Evolutionary conservation across 306 rosid genomes (phyloP).

Genomic region (Abrus pulchellus): DNA sequence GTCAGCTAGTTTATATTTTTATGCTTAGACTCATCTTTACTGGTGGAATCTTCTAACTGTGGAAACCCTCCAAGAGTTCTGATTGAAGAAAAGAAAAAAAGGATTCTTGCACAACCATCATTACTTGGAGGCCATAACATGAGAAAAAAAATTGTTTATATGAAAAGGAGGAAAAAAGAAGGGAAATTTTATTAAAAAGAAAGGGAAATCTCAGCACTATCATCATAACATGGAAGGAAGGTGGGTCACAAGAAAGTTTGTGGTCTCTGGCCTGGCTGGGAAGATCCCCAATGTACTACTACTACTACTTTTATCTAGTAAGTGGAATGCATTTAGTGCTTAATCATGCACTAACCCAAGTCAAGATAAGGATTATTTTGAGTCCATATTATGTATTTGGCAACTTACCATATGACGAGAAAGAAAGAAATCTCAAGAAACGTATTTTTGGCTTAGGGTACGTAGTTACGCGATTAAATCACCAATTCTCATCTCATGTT

Average conservation of each 20-base stretch:
- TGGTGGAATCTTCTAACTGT: conserved; percentile 79
- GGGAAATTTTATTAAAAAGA: background rate
- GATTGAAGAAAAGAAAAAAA: conserved; percentile 52
- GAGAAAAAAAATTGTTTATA: background rate
- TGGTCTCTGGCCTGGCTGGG: conserved; percentile 56
- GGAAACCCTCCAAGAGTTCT: conserved; percentile 50
- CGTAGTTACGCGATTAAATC: background rate
- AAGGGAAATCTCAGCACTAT: conserved; percentile 40
- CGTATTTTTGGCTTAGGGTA: background rate
- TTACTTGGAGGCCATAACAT: conserved; percentile 52
- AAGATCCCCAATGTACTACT: conserved; percentile 51
- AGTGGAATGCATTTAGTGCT: conserved; percentile 54
- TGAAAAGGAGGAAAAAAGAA: conserved; percentile 26
- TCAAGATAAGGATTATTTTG: conserved; percentile 31
- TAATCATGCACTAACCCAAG: conserved; percentile 39
- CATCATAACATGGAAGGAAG: conserved; percentile 62
- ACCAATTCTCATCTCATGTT: background rate
- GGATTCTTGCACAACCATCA: conserved; percentile 59
- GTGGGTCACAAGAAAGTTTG: conserved; percentile 58
- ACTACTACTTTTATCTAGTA: conserved; percentile 41
- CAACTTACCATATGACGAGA: background rate
- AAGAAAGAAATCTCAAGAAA: background rate
- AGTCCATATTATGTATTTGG: conserved; percentile 2
- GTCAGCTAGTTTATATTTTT: conserved; percentile 66
- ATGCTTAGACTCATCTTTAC: conserved; percentile 71